These are phyloP conservation scores for Mimosa bimucronata DNA, from an alignment of 306 rosid species.

Conservation along the genomic window DNA sequence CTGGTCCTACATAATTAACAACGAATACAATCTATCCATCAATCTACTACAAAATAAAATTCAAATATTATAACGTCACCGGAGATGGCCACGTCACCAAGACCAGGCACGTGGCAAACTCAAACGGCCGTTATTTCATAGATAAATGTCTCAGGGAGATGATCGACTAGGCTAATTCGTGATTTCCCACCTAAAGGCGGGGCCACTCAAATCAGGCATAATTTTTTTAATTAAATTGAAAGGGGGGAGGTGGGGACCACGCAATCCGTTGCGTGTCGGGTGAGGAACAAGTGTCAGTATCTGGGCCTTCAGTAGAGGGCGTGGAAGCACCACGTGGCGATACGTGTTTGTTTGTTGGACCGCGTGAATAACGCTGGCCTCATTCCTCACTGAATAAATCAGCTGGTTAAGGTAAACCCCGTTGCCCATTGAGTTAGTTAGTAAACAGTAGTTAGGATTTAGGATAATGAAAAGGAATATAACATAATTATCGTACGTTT, in stretches of 20 bases:
- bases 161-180: neutral
- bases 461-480: conserved; percentile 31
- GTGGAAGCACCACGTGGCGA: conserved; percentile 29
- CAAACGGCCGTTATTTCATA: neutral
- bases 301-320: neutral
- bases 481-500: neutral
- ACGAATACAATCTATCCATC: neutral
- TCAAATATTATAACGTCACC: neutral
- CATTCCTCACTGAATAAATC: conserved; percentile 1
- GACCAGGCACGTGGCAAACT: neutral
- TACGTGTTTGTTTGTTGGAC: conserved; percentile 12
- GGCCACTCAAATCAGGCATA: neutral
- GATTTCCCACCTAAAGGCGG: neutral
- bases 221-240: neutral
- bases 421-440: neutral
- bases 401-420: neutral
- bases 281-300: conserved; percentile 37
- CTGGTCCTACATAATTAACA: neutral
- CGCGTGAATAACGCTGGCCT: conserved; percentile 10
- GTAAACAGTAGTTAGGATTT: neutral
- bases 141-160: neutral
- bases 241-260: conserved; percentile 37
- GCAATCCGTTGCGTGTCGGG: conserved; percentile 45
- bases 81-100: neutral
- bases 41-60: neutral